Evolutionary conservation across 495 filamentous ascomycete genomes (phyloP).

Genomic region (Podospora anserina): DNA sequence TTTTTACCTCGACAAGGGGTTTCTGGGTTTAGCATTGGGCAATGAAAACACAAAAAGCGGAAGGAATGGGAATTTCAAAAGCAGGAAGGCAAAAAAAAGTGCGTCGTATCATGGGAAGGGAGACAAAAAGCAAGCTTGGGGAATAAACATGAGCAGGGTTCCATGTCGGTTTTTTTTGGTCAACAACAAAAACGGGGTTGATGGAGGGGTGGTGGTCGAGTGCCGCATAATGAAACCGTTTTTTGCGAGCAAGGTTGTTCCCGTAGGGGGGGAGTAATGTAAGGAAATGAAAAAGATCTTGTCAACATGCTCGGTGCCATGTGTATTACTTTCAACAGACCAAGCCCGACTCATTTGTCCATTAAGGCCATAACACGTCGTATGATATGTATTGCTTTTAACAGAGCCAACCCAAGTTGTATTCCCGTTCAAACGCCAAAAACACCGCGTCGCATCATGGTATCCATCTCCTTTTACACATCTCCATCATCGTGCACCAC

Average conservation of each 20-base stretch:
- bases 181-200: not conserved
- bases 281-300: not conserved
- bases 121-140: constrained; percentile 6
- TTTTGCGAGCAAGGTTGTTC: not conserved
- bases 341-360: no score
- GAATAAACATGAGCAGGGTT: not conserved
- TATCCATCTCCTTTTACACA: not conserved
- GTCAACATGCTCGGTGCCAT: not conserved
- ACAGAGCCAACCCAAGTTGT: no score
- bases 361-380: no score
- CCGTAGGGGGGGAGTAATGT: not conserved
- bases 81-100: constrained; percentile 1
- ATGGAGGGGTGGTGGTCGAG: not conserved
- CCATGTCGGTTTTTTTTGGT: not conserved
- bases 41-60: not conserved
- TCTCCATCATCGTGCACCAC: not conserved
- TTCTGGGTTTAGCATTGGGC: not conserved
- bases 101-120: not conserved
- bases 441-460: not conserved
- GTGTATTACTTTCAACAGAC: not conserved
- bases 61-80: not conserved
- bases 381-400: no score
- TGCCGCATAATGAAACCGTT: not conserved
- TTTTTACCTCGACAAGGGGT: constrained; percentile 4
- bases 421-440: not conserved